These are phyloP conservation scores for Pelargonium nanum DNA, from an alignment of 345 rosid species.

Conservation along the genomic window DNA sequence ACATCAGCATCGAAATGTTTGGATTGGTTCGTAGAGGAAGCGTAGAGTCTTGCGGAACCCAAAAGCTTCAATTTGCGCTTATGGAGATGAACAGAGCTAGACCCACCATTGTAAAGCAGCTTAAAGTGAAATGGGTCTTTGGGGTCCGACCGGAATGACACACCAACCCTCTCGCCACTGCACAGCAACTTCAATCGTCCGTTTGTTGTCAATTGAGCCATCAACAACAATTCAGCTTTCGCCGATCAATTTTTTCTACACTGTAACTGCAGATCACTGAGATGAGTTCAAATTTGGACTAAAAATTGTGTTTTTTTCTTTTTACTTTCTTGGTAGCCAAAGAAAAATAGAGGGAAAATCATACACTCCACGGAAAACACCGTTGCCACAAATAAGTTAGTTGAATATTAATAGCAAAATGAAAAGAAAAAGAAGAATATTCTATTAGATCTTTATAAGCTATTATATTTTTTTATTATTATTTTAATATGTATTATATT, in stretches of 20 bases:
- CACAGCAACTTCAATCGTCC: constrained; percentile 16
- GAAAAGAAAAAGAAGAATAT: too few relatives aligned
- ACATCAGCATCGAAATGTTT: constrained; percentile 7
- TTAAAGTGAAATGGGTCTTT: constrained; percentile 6
- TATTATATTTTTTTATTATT: too few relatives aligned
- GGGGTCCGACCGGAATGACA: constrained; percentile 5
- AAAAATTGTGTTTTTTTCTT: too few relatives aligned
- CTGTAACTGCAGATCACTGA: too few relatives aligned
- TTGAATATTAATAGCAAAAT: too few relatives aligned
- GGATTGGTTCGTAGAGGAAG: not conserved
- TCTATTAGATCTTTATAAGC: too few relatives aligned
- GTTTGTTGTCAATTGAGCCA: constrained; percentile 19
- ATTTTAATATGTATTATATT: too few relatives aligned
- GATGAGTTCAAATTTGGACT: too few relatives aligned
- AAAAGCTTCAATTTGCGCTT: constrained; percentile 4
- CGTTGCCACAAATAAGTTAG: constrained; percentile 23
- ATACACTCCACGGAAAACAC: constrained; percentile 10
- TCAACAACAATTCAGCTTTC: not conserved
- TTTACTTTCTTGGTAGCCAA: not conserved
- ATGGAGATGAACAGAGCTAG: constrained; percentile 2
- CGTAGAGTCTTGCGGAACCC: constrained; percentile 5
- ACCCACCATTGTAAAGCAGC: constrained; percentile 5
- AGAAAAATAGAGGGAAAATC: not conserved
- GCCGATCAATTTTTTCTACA: too few relatives aligned
- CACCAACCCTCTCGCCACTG: too few relatives aligned